Percentiles rank a stretch among this genome's conserved stretches.
Evolutionary conservation across 192 early-diverging fungal species (phyloP).

Genomic region (Rhizophagus clarus): DNA sequence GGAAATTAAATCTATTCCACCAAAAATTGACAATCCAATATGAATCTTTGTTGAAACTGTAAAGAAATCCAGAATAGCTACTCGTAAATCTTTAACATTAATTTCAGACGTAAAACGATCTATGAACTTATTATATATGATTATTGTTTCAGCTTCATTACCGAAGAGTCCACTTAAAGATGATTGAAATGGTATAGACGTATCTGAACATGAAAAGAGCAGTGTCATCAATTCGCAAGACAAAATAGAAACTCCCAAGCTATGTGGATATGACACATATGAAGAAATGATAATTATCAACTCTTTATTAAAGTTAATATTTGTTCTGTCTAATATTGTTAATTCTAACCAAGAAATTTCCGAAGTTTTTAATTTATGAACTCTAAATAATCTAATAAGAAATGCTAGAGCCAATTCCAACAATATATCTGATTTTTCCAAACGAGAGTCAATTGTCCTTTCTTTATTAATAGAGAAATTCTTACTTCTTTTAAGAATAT

Average conservation of each 20-base stretch:
- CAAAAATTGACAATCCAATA: conserved; percentile 44
- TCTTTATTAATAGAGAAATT: conserved; percentile 41
- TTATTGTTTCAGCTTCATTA: conserved; percentile 43
- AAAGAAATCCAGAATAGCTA: conserved; percentile 52
- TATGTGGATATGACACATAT: conserved; percentile 42
- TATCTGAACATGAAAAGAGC: conserved; percentile 38
- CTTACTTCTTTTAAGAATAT: conserved; percentile 45
- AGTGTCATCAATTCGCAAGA: conserved; percentile 50
- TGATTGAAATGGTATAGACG: conserved; percentile 41
- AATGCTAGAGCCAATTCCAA: conserved; percentile 44
- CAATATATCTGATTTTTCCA: conserved; percentile 33
- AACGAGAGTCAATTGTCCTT: conserved; percentile 29
- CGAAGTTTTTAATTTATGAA: conserved; percentile 35
- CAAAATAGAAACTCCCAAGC: conserved; percentile 36
- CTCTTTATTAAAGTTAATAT: conserved; percentile 38
- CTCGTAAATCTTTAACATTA: conserved; percentile 31
- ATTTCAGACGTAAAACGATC: conserved; percentile 33
- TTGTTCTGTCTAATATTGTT: conserved; percentile 48
- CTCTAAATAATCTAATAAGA: conserved; percentile 42
- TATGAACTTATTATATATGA: conserved; percentile 34
- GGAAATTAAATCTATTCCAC: conserved; percentile 37
- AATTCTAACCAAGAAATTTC: conserved; percentile 47
- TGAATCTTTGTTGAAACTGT: conserved; percentile 47
- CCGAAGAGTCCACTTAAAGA: conserved; percentile 55
- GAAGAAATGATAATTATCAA: conserved; percentile 44